phyloP scores from a whole-genome alignment of 352 stramenopile genomes.

The Saprolegnia parasitica region DNA sequence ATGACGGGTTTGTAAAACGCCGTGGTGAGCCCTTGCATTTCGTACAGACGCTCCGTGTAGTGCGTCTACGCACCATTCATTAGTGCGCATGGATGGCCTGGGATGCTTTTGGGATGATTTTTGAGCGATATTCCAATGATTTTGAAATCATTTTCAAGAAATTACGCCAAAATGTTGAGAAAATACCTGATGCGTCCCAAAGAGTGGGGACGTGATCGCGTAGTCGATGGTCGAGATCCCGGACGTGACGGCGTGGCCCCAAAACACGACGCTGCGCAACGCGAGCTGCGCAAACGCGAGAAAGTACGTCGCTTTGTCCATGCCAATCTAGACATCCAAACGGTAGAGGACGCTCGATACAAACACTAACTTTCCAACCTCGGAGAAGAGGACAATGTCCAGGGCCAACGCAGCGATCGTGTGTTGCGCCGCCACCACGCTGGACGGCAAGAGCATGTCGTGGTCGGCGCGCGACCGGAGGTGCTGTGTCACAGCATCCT shows the following conservation, averaged over 20 bases:
- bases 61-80: too few relatives aligned
- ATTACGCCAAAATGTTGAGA: neutral
- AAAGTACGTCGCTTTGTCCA: constrained; percentile 53
- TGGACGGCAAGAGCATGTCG: constrained; percentile 28
- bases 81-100: too few relatives aligned
- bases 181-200: constrained; percentile 30
- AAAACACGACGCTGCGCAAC: constrained; percentile 45
- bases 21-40: constrained; percentile 53
- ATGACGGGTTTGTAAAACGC: constrained; percentile 35
- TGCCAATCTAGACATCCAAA: constrained; percentile 36
- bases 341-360: neutral
- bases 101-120: too few relatives aligned
- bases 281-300: constrained; percentile 49
- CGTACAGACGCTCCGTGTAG: constrained; percentile 52
- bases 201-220: constrained; percentile 51
- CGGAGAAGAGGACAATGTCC: constrained; percentile 60
- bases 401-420: constrained; percentile 39
- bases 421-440: constrained; percentile 33
- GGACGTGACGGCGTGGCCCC: constrained; percentile 56
- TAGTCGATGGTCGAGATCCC: constrained; percentile 56
- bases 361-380: constrained; percentile 29
- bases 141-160: too few relatives aligned
- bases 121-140: too few relatives aligned
- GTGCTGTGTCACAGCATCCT: constrained; percentile 31
- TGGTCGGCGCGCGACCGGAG: constrained; percentile 17